Evolutionary conservation across 345 rosid species (phyloP).

Genomic region (Salix arbutifolia): DNA sequence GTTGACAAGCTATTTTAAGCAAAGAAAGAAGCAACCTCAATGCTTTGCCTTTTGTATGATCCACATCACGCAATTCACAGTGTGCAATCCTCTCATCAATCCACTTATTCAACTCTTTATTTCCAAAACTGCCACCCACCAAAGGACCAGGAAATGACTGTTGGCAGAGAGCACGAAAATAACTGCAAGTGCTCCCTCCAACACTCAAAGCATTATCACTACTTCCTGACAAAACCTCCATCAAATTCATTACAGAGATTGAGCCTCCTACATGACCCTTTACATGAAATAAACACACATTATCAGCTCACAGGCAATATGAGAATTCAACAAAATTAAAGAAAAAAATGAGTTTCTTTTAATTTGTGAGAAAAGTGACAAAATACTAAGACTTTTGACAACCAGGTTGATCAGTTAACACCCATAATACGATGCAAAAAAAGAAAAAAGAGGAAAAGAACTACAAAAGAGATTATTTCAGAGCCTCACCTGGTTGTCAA

Average conservation of each 20-base stretch:
- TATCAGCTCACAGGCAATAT: slow-evolving; percentile 22
- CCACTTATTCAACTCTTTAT: slow-evolving; percentile 91
- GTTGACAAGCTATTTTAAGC: slow-evolving; percentile 85
- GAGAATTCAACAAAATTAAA: not conserved
- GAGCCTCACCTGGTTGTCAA: slow-evolving; percentile 72
- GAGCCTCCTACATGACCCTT: slow-evolving; percentile 58
- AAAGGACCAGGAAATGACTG: slow-evolving; percentile 88
- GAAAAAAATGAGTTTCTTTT: not conserved
- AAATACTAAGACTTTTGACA: not conserved
- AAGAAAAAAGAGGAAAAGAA: not conserved
- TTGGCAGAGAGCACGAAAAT: slow-evolving; percentile 66
- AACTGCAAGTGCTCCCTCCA: slow-evolving; percentile 45
- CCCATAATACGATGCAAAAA: not conserved
- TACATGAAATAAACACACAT: slow-evolving; percentile 25
- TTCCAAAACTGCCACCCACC: slow-evolving; percentile 89
- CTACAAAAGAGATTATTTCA: not conserved
- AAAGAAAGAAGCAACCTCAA: slow-evolving; percentile 74
- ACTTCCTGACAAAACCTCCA: slow-evolving; percentile 58
- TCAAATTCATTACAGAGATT: slow-evolving; percentile 64
- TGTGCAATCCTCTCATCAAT: slow-evolving; percentile 72
- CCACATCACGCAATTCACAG: slow-evolving; percentile 56
- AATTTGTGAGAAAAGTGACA: slow-evolving; percentile 1
- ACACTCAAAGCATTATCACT: slow-evolving; percentile 29
- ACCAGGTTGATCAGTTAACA: not conserved
- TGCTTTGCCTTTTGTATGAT: slow-evolving; percentile 53